Percentiles rank a stretch among this genome's conserved stretches.
phyloP scores from a whole-genome alignment of 345 rosid genomes.

The Limnanthes douglasii region DNA sequence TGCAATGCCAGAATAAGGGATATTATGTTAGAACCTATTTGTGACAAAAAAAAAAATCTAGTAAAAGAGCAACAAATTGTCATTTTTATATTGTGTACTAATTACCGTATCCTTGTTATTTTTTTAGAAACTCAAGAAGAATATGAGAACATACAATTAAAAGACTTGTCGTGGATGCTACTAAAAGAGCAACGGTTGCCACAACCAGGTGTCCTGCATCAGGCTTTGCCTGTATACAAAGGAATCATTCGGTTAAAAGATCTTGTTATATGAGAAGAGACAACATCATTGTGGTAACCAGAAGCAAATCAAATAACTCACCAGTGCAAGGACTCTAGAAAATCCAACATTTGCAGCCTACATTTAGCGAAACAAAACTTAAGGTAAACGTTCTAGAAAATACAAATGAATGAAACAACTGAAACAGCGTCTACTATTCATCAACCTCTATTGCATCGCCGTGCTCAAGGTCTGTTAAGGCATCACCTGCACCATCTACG shows the following conservation, averaged over 20 bases:
- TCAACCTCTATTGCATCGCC: conserved; percentile 53
- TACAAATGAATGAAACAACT: conserved; percentile 5
- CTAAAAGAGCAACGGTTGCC: conserved; percentile 61
- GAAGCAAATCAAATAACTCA: conserved; percentile 15
- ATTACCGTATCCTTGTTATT: no score
- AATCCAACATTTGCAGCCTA: conserved; percentile 65
- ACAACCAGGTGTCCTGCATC: conserved; percentile 62
- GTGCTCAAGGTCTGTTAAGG: conserved; percentile 42
- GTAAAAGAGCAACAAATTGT: no score
- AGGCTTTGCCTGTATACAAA: conserved; percentile 53
- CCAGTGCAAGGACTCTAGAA: conserved; percentile 54
- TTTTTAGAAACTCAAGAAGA: conserved; percentile 1
- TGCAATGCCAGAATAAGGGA: conserved; percentile 11
- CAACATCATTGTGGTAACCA: background rate
- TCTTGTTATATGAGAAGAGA: background rate
- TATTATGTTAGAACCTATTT: no score
- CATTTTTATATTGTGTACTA: no score
- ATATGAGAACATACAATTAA: conserved; percentile 32
- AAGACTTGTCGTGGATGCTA: conserved; percentile 58
- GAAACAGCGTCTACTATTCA: background rate
- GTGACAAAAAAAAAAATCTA: no score
- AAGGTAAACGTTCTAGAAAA: background rate
- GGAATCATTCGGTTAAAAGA: background rate
- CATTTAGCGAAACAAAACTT: conserved; percentile 2
- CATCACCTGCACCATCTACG: conserved; percentile 19